phyloP scores from a whole-genome alignment of 352 stramenopile genomes.

The Plasmopara muralis region DNA sequence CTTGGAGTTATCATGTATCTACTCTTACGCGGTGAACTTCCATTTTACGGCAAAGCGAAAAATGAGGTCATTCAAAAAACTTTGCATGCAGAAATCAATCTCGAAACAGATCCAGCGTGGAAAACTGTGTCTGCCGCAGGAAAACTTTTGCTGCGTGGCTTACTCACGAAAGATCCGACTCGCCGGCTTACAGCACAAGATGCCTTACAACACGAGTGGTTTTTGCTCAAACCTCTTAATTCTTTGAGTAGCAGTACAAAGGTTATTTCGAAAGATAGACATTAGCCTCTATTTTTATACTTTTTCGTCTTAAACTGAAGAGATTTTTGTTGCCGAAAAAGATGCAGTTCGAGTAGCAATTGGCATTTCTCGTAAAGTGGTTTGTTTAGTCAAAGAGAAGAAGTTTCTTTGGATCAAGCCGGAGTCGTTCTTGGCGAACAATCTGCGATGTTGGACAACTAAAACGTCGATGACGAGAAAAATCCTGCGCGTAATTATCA shows the following conservation, averaged over 20 bases:
- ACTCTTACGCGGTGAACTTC: constrained; percentile 80
- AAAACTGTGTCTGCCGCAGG: constrained; percentile 44
- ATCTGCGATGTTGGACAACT: no score
- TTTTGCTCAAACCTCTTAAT: constrained; percentile 27
- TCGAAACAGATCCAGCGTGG: constrained; percentile 59
- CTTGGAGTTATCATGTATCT: constrained; percentile 92
- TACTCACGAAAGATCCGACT: constrained; percentile 80
- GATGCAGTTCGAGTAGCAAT: no score
- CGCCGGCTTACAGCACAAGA: constrained; percentile 75
- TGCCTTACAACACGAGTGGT: constrained; percentile 81
- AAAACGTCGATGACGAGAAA: no score
- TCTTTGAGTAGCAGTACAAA: constrained; percentile 12
- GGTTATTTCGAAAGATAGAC: constrained; percentile 8
- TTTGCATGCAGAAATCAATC: constrained; percentile 76
- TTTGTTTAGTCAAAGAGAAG: no score
- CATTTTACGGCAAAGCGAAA: constrained; percentile 88
- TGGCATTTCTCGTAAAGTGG: no score
- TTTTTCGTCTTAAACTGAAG: neutral
- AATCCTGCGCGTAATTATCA: no score
- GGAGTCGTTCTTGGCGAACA: no score
- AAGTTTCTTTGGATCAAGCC: no score
- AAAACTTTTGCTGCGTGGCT: constrained; percentile 63
- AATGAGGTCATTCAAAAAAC: constrained; percentile 92
- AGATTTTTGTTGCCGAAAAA: neutral
- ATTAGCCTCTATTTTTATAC: constrained; percentile 1